phyloP scores from a whole-genome alignment of 164 flowering plant species.

The Brasenia schreberi region DNA sequence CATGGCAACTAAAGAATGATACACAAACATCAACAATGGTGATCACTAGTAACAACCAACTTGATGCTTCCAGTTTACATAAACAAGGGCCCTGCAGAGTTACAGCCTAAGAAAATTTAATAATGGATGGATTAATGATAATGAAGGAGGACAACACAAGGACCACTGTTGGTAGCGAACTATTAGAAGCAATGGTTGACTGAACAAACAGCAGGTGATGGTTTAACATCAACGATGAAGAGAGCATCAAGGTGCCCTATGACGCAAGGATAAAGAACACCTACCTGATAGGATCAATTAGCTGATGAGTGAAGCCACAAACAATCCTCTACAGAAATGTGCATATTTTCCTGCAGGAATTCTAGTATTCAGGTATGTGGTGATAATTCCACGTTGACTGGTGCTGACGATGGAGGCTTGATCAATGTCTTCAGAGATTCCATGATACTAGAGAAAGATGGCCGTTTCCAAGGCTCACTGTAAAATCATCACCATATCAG shows the following conservation, averaged over 20 bases:
- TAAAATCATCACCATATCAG: constrained; percentile 2
- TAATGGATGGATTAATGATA: too few relatives aligned
- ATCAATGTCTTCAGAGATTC: constrained; percentile 48
- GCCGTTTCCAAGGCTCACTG: constrained; percentile 90
- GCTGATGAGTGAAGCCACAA: neutral
- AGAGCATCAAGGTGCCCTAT: neutral
- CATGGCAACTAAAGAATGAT: neutral
- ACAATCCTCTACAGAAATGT: neutral
- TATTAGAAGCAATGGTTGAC: too few relatives aligned
- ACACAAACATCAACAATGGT: neutral
- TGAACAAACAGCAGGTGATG: too few relatives aligned
- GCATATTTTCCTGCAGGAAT: neutral
- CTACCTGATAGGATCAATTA: neutral
- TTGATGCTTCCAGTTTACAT: too few relatives aligned
- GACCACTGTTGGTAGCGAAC: too few relatives aligned
- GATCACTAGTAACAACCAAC: too few relatives aligned
- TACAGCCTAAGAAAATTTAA: too few relatives aligned
- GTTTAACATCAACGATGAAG: neutral
- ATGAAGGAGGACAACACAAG: too few relatives aligned
- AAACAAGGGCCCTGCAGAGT: too few relatives aligned
- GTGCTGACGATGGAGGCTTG: constrained; percentile 38
- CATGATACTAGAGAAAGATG: constrained; percentile 70
- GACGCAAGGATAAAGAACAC: neutral
- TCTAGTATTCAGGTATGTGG: constrained; percentile 21
- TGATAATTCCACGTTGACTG: constrained; percentile 24